These are phyloP conservation scores for Alternaria burnsii DNA, from an alignment of 2,329 filamentous ascomycete genomes.

Conservation along the genomic window DNA sequence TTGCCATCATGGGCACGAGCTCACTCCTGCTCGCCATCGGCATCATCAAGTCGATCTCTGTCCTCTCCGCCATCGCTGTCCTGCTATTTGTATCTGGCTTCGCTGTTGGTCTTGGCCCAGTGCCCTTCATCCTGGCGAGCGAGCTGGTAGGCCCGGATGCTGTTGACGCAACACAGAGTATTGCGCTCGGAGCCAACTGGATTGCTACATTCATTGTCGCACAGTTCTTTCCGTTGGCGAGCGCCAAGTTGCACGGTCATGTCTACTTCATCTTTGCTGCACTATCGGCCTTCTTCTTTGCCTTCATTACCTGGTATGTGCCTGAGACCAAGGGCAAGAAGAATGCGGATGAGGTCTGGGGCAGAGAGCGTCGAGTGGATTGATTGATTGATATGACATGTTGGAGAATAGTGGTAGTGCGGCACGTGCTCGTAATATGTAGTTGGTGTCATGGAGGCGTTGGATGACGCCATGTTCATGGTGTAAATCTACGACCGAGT, in stretches of 20 bases:
- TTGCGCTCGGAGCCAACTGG: slow-evolving; percentile 87
- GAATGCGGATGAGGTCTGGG: slow-evolving; percentile 91
- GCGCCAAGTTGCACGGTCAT: slow-evolving; percentile 79
- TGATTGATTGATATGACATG: slow-evolving; percentile 20
- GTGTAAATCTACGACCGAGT: not conserved
- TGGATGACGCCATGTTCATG: not conserved
- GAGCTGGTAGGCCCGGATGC: slow-evolving; percentile 91
- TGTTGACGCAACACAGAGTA: slow-evolving; percentile 89
- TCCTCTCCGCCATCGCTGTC: slow-evolving; percentile 82
- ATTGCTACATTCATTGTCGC: slow-evolving; percentile 90
- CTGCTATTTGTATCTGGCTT: slow-evolving; percentile 89
- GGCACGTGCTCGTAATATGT: not conserved
- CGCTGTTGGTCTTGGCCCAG: slow-evolving; percentile 87
- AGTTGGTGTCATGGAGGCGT: not conserved
- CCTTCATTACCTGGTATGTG: slow-evolving; percentile 77
- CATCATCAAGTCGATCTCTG: slow-evolving; percentile 75
- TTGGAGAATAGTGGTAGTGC: not conserved
- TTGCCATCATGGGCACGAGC: slow-evolving; percentile 82
- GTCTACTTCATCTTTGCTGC: slow-evolving; percentile 92
- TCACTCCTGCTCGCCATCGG: slow-evolving; percentile 81
- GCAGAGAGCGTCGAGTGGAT: slow-evolving; percentile 60
- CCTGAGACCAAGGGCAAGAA: slow-evolving; percentile 90
- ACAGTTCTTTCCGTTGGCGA: slow-evolving; percentile 92
- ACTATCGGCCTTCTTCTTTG: slow-evolving; percentile 72
- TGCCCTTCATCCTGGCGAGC: slow-evolving; percentile 92